Evolutionary conservation across 805 yeast species (phyloP).

Genomic region (Candida michaelii): DNA sequence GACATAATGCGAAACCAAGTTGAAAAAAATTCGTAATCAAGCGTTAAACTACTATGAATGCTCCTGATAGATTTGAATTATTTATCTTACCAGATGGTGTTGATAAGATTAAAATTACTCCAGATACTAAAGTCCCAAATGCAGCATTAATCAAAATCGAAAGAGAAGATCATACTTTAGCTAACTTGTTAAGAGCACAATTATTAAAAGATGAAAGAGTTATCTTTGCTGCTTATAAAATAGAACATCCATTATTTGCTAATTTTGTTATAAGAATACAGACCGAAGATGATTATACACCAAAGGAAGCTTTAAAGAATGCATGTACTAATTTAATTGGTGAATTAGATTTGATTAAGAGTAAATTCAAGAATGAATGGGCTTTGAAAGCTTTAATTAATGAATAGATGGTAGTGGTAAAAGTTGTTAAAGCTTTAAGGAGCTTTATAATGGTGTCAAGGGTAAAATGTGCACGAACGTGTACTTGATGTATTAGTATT

Average conservation of each 20-base stretch:
- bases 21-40: slow-evolving; percentile 1
- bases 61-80: slow-evolving; percentile 98
- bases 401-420: slow-evolving; percentile 24
- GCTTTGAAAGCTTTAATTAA: slow-evolving; percentile 73
- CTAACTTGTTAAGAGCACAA: slow-evolving; percentile 84
- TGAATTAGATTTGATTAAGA: slow-evolving; percentile 71
- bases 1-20: not conserved
- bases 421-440: too few relatives aligned
- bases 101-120: slow-evolving; percentile 82
- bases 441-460: too few relatives aligned
- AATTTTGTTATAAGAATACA: slow-evolving; percentile 92
- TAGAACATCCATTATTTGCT: slow-evolving; percentile 97
- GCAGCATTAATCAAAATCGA: slow-evolving; percentile 91
- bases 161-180: slow-evolving; percentile 96
- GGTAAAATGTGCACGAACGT: too few relatives aligned
- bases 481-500: not conserved
- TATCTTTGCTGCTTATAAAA: slow-evolving; percentile 95
- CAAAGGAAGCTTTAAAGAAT: slow-evolving; percentile 83
- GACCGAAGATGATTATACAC: slow-evolving; percentile 92
- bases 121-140: slow-evolving; percentile 93
- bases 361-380: slow-evolving; percentile 89
- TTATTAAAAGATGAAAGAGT: slow-evolving; percentile 83
- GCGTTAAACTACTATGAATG: slow-evolving; percentile 64
- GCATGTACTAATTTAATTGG: slow-evolving; percentile 85
- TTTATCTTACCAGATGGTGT: slow-evolving; percentile 97